phyloP scores from a whole-genome alignment of 2,329 filamentous ascomycete species.

The Fusarium globosum region DNA sequence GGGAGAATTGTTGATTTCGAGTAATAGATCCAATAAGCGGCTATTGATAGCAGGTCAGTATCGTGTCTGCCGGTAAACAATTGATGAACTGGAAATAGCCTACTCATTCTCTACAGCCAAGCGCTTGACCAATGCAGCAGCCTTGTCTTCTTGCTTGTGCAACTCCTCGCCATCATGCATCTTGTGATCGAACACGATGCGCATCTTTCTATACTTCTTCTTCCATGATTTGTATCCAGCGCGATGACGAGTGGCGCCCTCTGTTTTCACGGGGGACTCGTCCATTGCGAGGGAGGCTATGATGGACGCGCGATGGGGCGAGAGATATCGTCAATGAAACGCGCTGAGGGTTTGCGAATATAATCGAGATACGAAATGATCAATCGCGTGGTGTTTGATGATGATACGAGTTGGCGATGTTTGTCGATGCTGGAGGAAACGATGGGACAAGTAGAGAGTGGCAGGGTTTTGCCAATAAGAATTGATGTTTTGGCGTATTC shows the following conservation, averaged over 20 bases:
- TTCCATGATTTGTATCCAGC: constrained; percentile 76
- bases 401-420: constrained; percentile 26
- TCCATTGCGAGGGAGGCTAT: constrained; percentile 44
- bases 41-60: constrained; percentile 58
- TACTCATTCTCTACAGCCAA: constrained; percentile 95
- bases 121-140: constrained; percentile 82
- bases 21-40: constrained; percentile 86
- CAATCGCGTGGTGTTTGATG: constrained; percentile 19
- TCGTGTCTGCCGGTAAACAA: neutral
- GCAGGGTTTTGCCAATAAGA: constrained; percentile 25
- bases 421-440: constrained; percentile 14
- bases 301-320: constrained; percentile 12
- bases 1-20: constrained; percentile 87
- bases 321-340: constrained; percentile 11
- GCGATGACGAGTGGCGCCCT: constrained; percentile 56
- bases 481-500: constrained; percentile 26
- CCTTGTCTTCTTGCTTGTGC: constrained; percentile 83
- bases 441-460: constrained; percentile 23
- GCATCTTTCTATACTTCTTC: constrained; percentile 97
- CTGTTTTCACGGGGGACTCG: constrained; percentile 54
- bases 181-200: constrained; percentile 78
- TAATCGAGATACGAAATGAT: neutral
- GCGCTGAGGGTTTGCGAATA: neutral
- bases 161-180: constrained; percentile 85
- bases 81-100: constrained; percentile 47